Evolutionary conservation across 2,329 filamentous ascomycete species (phyloP), one percentile per base, ranked within the genome.

Genomic region (Phialocephala sp.): DNA sequence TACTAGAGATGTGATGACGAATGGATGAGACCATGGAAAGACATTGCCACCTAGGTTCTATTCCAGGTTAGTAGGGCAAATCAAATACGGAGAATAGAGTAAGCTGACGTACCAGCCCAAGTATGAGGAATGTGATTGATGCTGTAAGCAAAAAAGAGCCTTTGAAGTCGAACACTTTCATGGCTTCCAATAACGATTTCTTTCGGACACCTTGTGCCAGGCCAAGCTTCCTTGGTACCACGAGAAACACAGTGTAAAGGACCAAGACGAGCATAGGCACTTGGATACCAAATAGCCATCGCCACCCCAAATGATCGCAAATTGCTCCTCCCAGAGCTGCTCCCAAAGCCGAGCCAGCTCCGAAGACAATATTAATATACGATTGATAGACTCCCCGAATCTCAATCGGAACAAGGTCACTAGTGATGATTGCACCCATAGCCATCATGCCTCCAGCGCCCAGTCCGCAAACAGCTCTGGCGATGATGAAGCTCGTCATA

Each of bases 341-440:
- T 2, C 91, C 91, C 2, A 87, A 79, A 8, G 85, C 82, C 2
- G 84, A 80, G 0, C 81, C 84, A n/a, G 82, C 66, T 1, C 89
- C 89, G 70, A 84, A 91, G 58, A 85, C 81, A 55, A 91, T 80
- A 74, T 91, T 90, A 72, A 91, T 84, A 69, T 89, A 87, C 15
- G 88, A 88, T 75, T 94, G 91, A 71, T 91, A 94, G 4, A 85
- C 84, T 3, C 90, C 91, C 82, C 67, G 71, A 32, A 77, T 76
- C 57, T 91, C 85, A 69, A 93, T 91, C 1, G 89, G 89, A 41
- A 94, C 89, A 57, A 93, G 78, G 75, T 93, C 91, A 64, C 88
- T 90, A 20, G 89, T 87, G 67, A 93, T 87, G 62, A 93, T 91
- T 6, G 83, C 87, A 1, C 86, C 89, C 79, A 92, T 82, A 0